These are phyloP conservation scores for Quercus mongolica DNA, from an alignment of 306 rosid genomes.

Conservation along the genomic window DNA sequence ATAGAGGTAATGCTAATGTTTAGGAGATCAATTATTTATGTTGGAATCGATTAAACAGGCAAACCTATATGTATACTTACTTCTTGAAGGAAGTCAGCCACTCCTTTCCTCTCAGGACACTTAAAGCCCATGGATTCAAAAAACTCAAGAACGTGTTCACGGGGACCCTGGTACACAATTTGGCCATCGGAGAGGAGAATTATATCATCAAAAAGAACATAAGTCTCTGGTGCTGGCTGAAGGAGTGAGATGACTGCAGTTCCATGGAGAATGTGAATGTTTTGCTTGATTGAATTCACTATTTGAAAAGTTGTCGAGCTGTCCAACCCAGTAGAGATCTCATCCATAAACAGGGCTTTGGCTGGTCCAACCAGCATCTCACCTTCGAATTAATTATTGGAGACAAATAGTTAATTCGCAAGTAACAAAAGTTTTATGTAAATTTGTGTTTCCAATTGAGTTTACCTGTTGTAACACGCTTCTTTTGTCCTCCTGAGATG, in stretches of 20 bases:
- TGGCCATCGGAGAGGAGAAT: slow-evolving; percentile 46
- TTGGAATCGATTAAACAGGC: neutral
- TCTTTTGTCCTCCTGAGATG: slow-evolving; percentile 52
- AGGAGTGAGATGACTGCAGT: slow-evolving; percentile 46
- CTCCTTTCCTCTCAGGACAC: slow-evolving; percentile 46
- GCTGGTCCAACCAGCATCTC: slow-evolving; percentile 53
- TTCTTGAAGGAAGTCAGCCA: slow-evolving; percentile 45
- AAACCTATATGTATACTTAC: neutral
- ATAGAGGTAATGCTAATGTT: neutral
- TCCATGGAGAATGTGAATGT: slow-evolving; percentile 31
- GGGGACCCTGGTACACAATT: slow-evolving; percentile 47
- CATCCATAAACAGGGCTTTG: slow-evolving; percentile 47
- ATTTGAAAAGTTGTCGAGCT: slow-evolving; percentile 51
- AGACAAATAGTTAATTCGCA: neutral
- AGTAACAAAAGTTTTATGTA: no score
- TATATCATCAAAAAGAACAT: slow-evolving; percentile 42
- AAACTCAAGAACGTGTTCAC: slow-evolving; percentile 34
- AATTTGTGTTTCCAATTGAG: neutral
- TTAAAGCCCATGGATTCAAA: slow-evolving; percentile 40
- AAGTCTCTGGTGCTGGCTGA: slow-evolving; percentile 58
- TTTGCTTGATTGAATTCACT: slow-evolving; percentile 41
- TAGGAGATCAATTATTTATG: neutral
- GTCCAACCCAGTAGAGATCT: slow-evolving; percentile 54
- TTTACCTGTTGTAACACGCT: slow-evolving; percentile 52
- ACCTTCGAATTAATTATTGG: slow-evolving; percentile 9